A percentile compares a stretch with the other conserved stretches of the same genome.
Evolutionary conservation across 2,329 filamentous ascomycete species (phyloP).

Genomic region (Aspergillus texensis): DNA sequence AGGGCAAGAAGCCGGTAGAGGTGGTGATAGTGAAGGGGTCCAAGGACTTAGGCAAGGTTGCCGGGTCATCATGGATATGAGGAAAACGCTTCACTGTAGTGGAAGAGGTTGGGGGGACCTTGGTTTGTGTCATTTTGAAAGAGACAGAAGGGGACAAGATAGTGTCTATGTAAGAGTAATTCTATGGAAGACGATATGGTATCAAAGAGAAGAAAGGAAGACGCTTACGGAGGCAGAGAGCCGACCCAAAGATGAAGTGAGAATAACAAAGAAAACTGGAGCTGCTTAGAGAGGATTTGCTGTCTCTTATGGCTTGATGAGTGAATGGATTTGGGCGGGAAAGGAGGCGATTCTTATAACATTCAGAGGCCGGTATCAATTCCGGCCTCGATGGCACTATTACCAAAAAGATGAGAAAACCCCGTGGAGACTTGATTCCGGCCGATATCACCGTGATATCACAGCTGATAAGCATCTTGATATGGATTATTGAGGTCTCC

Average conservation of each 20-base stretch:
- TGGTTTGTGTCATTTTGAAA: constrained; percentile 39
- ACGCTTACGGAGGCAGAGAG: not conserved
- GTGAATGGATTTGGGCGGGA: constrained; percentile 30
- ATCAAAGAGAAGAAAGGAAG: not conserved
- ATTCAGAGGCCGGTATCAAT: constrained; percentile 49
- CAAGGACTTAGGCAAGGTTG: constrained; percentile 41
- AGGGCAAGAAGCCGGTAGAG: constrained; percentile 49
- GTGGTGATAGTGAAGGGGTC: constrained; percentile 54
- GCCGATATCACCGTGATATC: constrained; percentile 12
- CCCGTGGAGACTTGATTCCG: constrained; percentile 27
- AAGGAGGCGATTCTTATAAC: constrained; percentile 45
- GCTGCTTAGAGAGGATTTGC: constrained; percentile 5
- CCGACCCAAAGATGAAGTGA: constrained; percentile 5
- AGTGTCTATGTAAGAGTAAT: constrained; percentile 9
- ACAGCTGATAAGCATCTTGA: not conserved
- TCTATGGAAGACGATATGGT: constrained; percentile 3
- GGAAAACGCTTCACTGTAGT: constrained; percentile 46
- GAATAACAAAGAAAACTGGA: constrained; percentile 16
- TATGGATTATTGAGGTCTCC: constrained; percentile 11
- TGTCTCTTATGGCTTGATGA: constrained; percentile 17
- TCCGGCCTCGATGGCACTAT: constrained; percentile 46
- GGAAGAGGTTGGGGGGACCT: constrained; percentile 33
- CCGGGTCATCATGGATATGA: constrained; percentile 47
- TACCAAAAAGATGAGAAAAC: constrained; percentile 38
- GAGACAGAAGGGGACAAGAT: not conserved